A percentile compares a stretch with the other conserved stretches of the same genome.
Evolutionary conservation across 805 yeast species (phyloP).

Genomic region (Hanseniaspora thailandica): DNA sequence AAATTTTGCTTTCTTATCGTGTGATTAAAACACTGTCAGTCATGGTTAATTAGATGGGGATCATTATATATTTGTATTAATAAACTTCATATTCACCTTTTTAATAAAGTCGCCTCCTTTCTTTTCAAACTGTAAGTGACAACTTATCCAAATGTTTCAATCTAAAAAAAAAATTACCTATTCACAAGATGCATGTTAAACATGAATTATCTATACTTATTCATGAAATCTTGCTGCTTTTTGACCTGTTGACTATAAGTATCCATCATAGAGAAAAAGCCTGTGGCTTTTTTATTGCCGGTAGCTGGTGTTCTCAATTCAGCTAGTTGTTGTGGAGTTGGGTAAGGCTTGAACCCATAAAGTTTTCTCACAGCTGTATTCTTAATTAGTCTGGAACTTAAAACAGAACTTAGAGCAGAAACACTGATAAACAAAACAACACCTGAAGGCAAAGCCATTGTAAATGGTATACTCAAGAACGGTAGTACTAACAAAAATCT

Average conservation of each 20-base stretch:
- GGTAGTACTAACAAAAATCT: slow-evolving; percentile 65
- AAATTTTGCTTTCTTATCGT: no score
- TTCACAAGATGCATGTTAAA: slow-evolving; percentile 9
- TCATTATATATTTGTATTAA: no score
- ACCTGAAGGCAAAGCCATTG: slow-evolving; percentile 75
- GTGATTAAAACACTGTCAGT: background rate
- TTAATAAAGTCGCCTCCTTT: slow-evolving; percentile 16
- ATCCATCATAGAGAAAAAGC: slow-evolving; percentile 33
- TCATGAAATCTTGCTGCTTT: slow-evolving; percentile 21
- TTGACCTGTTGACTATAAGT: no score
- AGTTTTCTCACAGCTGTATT: slow-evolving; percentile 44
- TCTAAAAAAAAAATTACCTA: background rate
- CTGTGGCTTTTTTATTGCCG: slow-evolving; percentile 26
- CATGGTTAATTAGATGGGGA: no score
- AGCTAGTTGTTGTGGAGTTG: slow-evolving; percentile 53
- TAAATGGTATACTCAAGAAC: slow-evolving; percentile 71
- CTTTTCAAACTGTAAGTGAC: slow-evolving; percentile 25
- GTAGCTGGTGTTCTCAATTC: slow-evolving; percentile 21
- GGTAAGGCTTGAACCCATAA: slow-evolving; percentile 28
- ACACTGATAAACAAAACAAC: slow-evolving; percentile 77
- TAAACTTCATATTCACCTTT: no score
- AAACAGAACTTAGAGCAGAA: slow-evolving; percentile 61
- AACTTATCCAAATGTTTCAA: slow-evolving; percentile 19
- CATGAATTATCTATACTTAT: slow-evolving; percentile 2
- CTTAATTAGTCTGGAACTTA: slow-evolving; percentile 60